Base-by-base conservation (phyloP, 2,329 filamentous ascomycete species). In the Penicillium sp. region DNA sequence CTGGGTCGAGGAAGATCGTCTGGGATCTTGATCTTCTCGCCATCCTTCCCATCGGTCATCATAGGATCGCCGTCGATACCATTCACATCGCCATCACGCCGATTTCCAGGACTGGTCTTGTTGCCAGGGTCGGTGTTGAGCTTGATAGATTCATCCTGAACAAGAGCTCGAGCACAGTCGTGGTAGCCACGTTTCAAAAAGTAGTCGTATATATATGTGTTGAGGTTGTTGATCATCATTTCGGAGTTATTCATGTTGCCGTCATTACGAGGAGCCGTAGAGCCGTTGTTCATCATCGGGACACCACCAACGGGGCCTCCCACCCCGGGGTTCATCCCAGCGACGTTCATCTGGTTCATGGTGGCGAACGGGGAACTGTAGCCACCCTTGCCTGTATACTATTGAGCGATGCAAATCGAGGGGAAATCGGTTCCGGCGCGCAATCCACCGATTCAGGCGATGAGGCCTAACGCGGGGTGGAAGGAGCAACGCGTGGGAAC, bases 181-280 rank as follows among this genome's bases (percentile, higher is more conserved):
- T 79, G 84, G 77, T 95, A 87, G 54, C 82, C 79, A 64, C 88
- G 86, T 59, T 86, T 87, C 52, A 96, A 74, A 51, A 97, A 91
- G 62, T 83, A 83, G 64, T 83, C 79, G 67, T 83, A 84, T 53
- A 84, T 83, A 65, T 80, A 81, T 35, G 79, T 82, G 64, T 83
- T 81, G 44, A 83, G 69, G 38, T 65, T 67, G 48, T 56, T 62
- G 51, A 66, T 64, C 56, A 67, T 60, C 19, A 47, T 48, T 34
- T 68, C 63, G 33, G 64, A 59, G 28, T 55, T 61, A 44, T 58
- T 61, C 52, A 68, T 65, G 45, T 65, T 66, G 38, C 55, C 54
- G 45, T 69, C 62, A 39, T 65, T 63, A 57, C 70, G 59, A 58
- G 70, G 65, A 56, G 70, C 67, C 26, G 64, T 57, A 41, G 67